Conservation (phyloP, 2,329 filamentous ascomycete species). For the Neopestalotiopsis sp. region DNA sequence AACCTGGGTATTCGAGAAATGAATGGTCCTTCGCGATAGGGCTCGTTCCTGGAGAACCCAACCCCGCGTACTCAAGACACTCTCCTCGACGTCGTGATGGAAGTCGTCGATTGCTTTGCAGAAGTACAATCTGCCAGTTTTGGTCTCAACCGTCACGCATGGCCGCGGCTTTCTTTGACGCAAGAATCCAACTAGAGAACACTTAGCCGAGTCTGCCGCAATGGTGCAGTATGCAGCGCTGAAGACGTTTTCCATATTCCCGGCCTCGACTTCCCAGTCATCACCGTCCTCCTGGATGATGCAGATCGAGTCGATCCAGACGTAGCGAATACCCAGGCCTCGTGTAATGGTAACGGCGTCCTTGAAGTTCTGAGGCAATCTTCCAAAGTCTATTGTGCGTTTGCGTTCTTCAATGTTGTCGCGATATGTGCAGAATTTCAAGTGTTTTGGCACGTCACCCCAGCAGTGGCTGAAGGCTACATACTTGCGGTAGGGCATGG, state of each 20-base stretch:
- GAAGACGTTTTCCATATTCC: slow-evolving; percentile 15
- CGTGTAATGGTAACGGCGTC: slow-evolving; percentile 20
- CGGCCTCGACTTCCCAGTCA: slow-evolving; percentile 11
- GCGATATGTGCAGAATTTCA: not conserved
- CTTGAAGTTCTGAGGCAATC: slow-evolving; percentile 23
- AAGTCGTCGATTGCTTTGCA: slow-evolving; percentile 27
- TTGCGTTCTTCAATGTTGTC: not conserved
- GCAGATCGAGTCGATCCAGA: slow-evolving; percentile 24
- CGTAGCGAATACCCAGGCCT: slow-evolving; percentile 18
- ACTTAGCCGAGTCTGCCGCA: slow-evolving; percentile 15
- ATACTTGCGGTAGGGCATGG: not conserved
- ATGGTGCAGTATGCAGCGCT: slow-evolving; percentile 7
- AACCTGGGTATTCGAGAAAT: slow-evolving; percentile 30
- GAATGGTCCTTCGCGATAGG: slow-evolving; percentile 31
- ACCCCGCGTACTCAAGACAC: slow-evolving; percentile 26
- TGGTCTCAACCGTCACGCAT: not conserved
- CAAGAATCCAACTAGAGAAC: slow-evolving; percentile 4
- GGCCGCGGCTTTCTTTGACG: not conserved
- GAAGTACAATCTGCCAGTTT: slow-evolving; percentile 6
- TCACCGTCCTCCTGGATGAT: slow-evolving; percentile 16
- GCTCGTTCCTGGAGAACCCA: slow-evolving; percentile 36
- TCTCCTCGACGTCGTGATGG: slow-evolving; percentile 26
- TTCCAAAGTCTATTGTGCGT: slow-evolving; percentile 2
- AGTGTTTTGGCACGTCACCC: not conserved
- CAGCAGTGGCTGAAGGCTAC: slow-evolving; percentile 17